Conservation (phyloP, 805 yeast species). For the Barnettozyma populi region DNA sequence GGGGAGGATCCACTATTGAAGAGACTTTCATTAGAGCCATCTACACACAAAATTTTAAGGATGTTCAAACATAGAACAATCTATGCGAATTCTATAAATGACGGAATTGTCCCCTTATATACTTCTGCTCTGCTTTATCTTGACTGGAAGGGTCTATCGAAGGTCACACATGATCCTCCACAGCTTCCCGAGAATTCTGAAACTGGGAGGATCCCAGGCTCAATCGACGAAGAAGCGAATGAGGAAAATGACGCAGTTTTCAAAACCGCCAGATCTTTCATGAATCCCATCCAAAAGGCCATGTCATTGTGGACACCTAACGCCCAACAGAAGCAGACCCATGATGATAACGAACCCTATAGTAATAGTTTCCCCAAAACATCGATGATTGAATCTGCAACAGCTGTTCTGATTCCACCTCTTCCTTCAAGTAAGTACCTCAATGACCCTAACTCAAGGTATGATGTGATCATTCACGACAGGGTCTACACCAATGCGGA, state of each 20-base stretch:
- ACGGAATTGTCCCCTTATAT: conserved; percentile 77
- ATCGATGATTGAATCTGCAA: conserved; percentile 65
- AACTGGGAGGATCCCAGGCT: conserved; percentile 14
- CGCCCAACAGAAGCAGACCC: conserved; percentile 17
- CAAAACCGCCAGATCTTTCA: conserved; percentile 24
- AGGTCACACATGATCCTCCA: conserved; percentile 9
- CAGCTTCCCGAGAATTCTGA: background rate
- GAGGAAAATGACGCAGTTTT: conserved; percentile 10
- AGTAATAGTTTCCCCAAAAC: conserved; percentile 48
- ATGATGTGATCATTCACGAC: conserved; percentile 62
- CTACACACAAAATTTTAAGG: conserved; percentile 53
- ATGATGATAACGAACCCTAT: conserved; percentile 3
- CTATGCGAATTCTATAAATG: conserved; percentile 72
- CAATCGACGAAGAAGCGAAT: background rate
- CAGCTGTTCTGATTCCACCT: conserved; percentile 64
- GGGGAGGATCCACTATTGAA: conserved; percentile 49
- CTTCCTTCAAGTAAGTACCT: conserved; percentile 57
- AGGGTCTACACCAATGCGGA: conserved; percentile 50
- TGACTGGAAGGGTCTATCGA: conserved; percentile 38
- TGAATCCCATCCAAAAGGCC: conserved; percentile 41
- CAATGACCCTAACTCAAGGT: conserved; percentile 56
- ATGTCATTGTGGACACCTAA: conserved; percentile 38
- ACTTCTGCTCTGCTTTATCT: conserved; percentile 64
- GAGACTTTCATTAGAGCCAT: conserved; percentile 55
- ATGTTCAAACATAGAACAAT: conserved; percentile 59